Percentiles rank a stretch among this genome's conserved stretches.
These are phyloP conservation scores for Pleodorina starrii DNA, from an alignment of 139 green algal species.

Conservation along the genomic window DNA sequence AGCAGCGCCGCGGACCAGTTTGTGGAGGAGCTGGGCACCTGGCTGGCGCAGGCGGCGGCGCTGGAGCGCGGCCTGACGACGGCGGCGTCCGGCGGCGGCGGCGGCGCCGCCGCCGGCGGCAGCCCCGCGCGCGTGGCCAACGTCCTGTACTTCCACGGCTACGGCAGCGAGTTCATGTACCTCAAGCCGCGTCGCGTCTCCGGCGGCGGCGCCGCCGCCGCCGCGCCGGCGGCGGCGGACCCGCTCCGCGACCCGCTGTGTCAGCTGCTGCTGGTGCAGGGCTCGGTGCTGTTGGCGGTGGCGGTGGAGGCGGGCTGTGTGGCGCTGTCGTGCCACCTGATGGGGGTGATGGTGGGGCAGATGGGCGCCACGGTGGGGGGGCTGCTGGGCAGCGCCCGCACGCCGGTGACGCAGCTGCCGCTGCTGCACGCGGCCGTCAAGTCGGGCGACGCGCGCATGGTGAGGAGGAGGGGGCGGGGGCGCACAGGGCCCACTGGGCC, in stretches of 20 bases:
- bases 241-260: background rate
- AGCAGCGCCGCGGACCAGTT: background rate
- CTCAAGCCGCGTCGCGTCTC: constrained; percentile 17
- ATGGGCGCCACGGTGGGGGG: background rate
- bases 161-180: constrained; percentile 26
- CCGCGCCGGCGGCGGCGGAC: background rate
- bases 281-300: constrained; percentile 31
- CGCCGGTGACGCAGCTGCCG: constrained; percentile 31
- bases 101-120: background rate
- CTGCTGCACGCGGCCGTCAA: constrained; percentile 46
- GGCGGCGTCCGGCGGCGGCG: background rate
- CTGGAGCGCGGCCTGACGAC: background rate
- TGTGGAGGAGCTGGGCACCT: constrained; percentile 30
- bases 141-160: constrained; percentile 31
- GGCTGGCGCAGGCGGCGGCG: constrained; percentile 24
- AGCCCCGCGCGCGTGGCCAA: background rate
- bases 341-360: background rate
- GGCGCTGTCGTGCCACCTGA: background rate
- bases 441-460: background rate
- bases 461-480: background rate
- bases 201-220: background rate
- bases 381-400: background rate
- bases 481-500: too few species aligned
- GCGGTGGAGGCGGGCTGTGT: constrained; percentile 30
- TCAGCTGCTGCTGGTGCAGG: constrained; percentile 16